Conservation (phyloP, 768 basidiomycete species). For the Saitozyma podzolica region DNA sequence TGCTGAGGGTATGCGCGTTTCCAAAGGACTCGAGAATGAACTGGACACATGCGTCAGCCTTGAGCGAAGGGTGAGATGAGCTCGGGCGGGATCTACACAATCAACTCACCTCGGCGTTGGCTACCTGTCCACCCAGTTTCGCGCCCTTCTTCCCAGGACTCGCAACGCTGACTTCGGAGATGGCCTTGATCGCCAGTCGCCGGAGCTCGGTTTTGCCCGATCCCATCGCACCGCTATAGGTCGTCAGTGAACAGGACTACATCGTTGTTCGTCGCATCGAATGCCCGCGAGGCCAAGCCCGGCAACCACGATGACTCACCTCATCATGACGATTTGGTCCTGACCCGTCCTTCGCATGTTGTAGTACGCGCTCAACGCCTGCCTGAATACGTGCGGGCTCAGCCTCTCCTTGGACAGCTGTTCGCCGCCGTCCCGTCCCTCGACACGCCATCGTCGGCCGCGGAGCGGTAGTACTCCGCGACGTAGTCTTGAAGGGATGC, state of each 20-base stretch:
- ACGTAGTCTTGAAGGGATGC: constrained; percentile 81
- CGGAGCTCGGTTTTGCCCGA: constrained; percentile 92
- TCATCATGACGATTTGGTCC: constrained; percentile 86
- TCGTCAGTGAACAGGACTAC: background rate
- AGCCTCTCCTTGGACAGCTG: constrained; percentile 61
- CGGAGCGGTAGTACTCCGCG: constrained; percentile 70
- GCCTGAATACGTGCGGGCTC: constrained; percentile 84
- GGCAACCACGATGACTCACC: constrained; percentile 57
- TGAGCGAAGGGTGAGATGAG: background rate
- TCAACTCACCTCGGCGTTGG: constrained; percentile 67
- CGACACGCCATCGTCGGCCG: constrained; percentile 54
- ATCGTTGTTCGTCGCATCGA: background rate
- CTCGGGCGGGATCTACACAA: background rate
- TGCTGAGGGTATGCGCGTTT: constrained; percentile 73
- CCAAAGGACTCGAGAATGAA: constrained; percentile 96
- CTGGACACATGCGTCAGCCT: constrained; percentile 29
- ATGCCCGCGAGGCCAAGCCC: background rate
- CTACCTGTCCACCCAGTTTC: constrained; percentile 81
- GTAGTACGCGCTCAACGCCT: constrained; percentile 88
- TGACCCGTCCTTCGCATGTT: constrained; percentile 92
- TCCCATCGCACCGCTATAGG: constrained; percentile 79
- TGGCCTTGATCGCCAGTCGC: constrained; percentile 82
- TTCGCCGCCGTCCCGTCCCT: constrained; percentile 15
- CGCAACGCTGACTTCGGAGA: constrained; percentile 86
- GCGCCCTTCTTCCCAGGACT: constrained; percentile 90